These are phyloP conservation scores for Stylonectria norvegica DNA, from an alignment of 2,329 filamentous ascomycete genomes.

Conservation along the genomic window DNA sequence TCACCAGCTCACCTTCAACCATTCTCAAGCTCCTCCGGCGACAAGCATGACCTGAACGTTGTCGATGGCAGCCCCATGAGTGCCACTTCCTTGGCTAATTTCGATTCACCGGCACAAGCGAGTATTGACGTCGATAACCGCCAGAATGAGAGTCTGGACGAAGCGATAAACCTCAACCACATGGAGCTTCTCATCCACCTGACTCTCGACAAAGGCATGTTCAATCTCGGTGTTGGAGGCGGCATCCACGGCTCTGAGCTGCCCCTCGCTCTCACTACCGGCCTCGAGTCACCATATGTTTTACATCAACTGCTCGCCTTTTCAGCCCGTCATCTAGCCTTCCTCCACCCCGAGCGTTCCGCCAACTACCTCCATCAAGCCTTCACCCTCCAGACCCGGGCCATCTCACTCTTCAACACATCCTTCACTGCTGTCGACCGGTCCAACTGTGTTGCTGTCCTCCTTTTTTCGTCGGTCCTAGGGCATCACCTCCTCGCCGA, in stretches of 20 bases:
- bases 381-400: conserved; percentile 7
- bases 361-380: conserved; percentile 1
- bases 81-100: background rate
- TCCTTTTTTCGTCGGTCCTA: conserved; percentile 12
- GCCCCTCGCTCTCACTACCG: background rate
- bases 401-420: conserved; percentile 12
- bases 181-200: background rate
- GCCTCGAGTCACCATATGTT: conserved; percentile 9
- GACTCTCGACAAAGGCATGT: background rate
- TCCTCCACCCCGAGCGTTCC: background rate
- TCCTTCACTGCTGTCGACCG: background rate
- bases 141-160: background rate
- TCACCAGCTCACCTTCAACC: background rate
- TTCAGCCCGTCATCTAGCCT: conserved; percentile 13
- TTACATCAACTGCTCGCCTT: conserved; percentile 14
- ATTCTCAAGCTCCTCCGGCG: no score
- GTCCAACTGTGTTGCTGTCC: conserved; percentile 10
- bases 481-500: conserved; percentile 15
- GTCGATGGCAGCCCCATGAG: background rate
- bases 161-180: background rate
- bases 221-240: background rate
- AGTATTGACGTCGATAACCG: background rate
- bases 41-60: background rate
- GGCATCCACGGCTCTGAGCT: background rate
- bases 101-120: background rate